Conservation (phyloP, 225 moss, liverwort and hornwort species). For the Pseudisothecium myosuroides region DNA sequence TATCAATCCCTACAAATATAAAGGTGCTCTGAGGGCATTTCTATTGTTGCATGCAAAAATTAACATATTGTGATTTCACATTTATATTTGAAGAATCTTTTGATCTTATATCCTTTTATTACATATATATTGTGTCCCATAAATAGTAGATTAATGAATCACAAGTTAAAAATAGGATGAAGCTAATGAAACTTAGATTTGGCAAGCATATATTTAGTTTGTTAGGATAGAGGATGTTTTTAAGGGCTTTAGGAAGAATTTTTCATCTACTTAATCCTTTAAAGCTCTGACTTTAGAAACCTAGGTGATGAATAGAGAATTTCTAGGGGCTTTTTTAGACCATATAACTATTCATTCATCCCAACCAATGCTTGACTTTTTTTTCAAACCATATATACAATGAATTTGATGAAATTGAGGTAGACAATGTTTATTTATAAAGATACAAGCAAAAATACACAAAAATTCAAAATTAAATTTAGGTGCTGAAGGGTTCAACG, state of each 20-base stretch:
- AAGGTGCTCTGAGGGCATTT: accelerated
- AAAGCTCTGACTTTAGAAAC: accelerated
- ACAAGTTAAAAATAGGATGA: neutral
- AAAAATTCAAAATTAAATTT: neutral
- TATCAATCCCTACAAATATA: accelerated
- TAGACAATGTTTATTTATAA: neutral
- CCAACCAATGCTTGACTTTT: neutral
- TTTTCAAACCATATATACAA: neutral
- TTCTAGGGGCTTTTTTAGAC: accelerated
- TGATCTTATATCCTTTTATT: neutral
- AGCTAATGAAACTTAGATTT: neutral
- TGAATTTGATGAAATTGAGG: neutral
- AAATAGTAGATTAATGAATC: neutral
- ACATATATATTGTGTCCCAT: accelerated
- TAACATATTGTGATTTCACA: neutral
- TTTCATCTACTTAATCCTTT: neutral
- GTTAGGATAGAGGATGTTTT: neutral
- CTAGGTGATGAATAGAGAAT: neutral
- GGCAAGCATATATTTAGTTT: accelerated
- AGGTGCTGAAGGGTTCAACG: accelerated
- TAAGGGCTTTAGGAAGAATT: neutral
- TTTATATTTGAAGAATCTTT: neutral
- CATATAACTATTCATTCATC: neutral
- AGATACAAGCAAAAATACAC: neutral
- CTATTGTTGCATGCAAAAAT: neutral